These are phyloP conservation scores for Tetrapisispora fleetii DNA, from an alignment of 805 yeast species.

Conservation along the genomic window DNA sequence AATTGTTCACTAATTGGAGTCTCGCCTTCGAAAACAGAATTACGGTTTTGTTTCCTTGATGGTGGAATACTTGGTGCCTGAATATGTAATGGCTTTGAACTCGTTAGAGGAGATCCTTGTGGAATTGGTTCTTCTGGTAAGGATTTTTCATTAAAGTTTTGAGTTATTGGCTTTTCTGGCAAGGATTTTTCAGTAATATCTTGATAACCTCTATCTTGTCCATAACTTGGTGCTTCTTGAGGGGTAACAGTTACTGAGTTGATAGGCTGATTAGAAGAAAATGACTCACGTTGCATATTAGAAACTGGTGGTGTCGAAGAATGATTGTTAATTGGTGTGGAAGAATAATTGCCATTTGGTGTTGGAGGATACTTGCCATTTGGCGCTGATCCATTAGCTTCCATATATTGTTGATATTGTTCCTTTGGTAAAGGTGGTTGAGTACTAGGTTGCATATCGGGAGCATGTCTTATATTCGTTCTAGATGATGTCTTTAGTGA, in stretches of 20 bases:
- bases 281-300: background rate
- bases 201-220: background rate
- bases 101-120: background rate
- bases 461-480: background rate
- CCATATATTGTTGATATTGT: background rate
- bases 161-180: slow-evolving; percentile 1
- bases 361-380: background rate
- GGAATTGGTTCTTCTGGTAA: slow-evolving; percentile 2
- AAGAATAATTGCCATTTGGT: background rate
- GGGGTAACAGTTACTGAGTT: background rate
- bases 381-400: background rate
- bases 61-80: slow-evolving; percentile 51
- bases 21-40: slow-evolving; percentile 1
- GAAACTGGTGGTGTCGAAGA: background rate
- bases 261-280: background rate
- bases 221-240: slow-evolving; percentile 1
- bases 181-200: slow-evolving; percentile 3
- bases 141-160: slow-evolving; percentile 4
- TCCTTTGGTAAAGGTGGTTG: slow-evolving; percentile 8
- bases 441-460: slow-evolving; percentile 4
- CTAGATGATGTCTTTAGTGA: background rate
- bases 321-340: background rate
- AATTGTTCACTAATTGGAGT: slow-evolving; percentile 8
- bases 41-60: slow-evolving; percentile 33
- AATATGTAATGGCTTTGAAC: slow-evolving; percentile 18